Percentiles rank a stretch among this genome's conserved stretches.
phyloP scores from a whole-genome alignment of 1,284 basidiomycete genomes.

The Apiotrichum gracile region DNA sequence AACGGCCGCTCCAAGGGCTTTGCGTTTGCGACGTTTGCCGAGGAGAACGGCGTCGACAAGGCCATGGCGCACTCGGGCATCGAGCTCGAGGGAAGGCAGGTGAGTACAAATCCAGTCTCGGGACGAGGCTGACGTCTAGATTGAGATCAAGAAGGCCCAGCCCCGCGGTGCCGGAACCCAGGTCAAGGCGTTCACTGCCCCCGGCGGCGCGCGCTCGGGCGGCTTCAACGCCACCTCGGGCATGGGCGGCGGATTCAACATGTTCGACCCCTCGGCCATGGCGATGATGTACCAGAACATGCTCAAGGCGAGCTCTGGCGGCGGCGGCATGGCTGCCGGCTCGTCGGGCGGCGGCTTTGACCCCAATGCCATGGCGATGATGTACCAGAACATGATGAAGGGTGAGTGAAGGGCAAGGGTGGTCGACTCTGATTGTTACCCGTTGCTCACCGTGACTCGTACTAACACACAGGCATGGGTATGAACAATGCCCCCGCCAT shows the following conservation, averaged over 20 bases:
- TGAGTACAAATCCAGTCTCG: constrained; percentile 46
- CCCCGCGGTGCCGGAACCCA: constrained; percentile 55
- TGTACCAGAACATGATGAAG: constrained; percentile 54
- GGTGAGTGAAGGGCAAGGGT: constrained; percentile 1
- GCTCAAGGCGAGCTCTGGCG: constrained; percentile 40
- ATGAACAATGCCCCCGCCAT: constrained; percentile 43
- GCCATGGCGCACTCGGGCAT: constrained; percentile 78
- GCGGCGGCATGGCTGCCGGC: no score
- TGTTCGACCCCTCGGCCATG: constrained; percentile 53
- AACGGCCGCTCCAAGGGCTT: constrained; percentile 95
- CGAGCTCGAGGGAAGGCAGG: constrained; percentile 86
- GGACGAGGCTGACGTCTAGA: constrained; percentile 53
- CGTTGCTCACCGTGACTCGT: neutral
- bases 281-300: constrained; percentile 54
- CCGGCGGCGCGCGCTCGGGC: constrained; percentile 20
- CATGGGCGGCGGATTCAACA: constrained; percentile 18
- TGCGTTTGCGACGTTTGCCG: constrained; percentile 89
- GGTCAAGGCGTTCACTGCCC: constrained; percentile 39
- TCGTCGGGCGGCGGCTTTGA: constrained; percentile 47
- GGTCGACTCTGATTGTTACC: constrained; percentile 5
- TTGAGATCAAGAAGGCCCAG: constrained; percentile 91
- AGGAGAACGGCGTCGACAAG: constrained; percentile 76
- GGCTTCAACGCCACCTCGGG: constrained; percentile 16
- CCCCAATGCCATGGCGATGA: constrained; percentile 52
- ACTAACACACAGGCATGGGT: constrained; percentile 22